A percentile compares a stretch with the other conserved stretches of the same genome.
These are phyloP conservation scores for Neofusicoccum kwambonambiense DNA, from an alignment of 2,329 filamentous ascomycete genomes.

Conservation along the genomic window DNA sequence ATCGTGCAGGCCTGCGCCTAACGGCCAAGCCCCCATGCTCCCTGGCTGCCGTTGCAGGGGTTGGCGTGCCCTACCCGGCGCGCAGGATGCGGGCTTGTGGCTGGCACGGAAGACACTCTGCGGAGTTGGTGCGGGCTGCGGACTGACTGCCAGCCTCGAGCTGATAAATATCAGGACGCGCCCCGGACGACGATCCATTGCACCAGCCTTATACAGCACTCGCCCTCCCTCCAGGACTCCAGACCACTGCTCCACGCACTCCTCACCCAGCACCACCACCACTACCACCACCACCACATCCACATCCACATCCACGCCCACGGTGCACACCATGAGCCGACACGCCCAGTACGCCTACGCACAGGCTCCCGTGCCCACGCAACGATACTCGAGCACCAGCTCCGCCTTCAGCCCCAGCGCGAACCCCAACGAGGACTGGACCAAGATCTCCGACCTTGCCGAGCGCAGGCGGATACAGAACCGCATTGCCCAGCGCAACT, in stretches of 20 bases:
- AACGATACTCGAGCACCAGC: slow-evolving; percentile 77
- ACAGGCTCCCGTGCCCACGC: slow-evolving; percentile 42
- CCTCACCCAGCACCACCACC: slow-evolving; percentile 10
- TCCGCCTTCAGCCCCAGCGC: slow-evolving; percentile 93
- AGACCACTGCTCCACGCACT: slow-evolving; percentile 14
- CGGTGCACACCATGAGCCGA: slow-evolving; percentile 41
- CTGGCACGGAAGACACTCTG: slow-evolving; percentile 24
- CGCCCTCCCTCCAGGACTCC: slow-evolving; percentile 9
- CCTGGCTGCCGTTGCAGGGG: slow-evolving; percentile 21
- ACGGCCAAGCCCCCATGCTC: slow-evolving; percentile 26
- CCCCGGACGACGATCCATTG: slow-evolving; percentile 22
- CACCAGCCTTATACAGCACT: slow-evolving; percentile 17
- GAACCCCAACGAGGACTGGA: slow-evolving; percentile 97
- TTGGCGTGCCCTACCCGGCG: slow-evolving; percentile 24
- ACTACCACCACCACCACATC: slow-evolving; percentile 17
- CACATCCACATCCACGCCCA: neutral
- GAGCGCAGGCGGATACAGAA: slow-evolving; percentile 95
- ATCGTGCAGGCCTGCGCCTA: slow-evolving; percentile 20
- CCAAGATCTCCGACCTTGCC: slow-evolving; percentile 95
- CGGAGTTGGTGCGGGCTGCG: slow-evolving; percentile 18
- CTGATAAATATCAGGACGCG: slow-evolving; percentile 29
- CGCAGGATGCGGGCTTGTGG: slow-evolving; percentile 23
- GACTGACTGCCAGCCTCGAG: slow-evolving; percentile 15
- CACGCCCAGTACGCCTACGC: slow-evolving; percentile 46
- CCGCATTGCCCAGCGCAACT: slow-evolving; percentile 95